A percentile compares a stretch with the other conserved stretches of the same genome.
These are phyloP conservation scores for Pseudophaeomoniella oleicola DNA, from an alignment of 2,329 filamentous ascomycete species.

Conservation along the genomic window DNA sequence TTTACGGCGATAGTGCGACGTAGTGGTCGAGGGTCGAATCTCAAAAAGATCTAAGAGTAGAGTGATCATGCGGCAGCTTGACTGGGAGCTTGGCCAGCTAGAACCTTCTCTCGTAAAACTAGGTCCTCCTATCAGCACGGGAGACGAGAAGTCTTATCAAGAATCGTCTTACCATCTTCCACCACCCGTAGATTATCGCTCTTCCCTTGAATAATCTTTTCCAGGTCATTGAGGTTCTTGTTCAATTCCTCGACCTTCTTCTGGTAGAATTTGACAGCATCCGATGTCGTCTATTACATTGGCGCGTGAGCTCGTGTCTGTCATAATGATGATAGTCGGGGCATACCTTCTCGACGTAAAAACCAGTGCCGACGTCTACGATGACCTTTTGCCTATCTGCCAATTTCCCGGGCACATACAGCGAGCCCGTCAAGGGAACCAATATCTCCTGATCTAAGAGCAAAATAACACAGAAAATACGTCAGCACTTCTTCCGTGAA, in stretches of 20 bases:
- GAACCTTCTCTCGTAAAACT: constrained; percentile 39
- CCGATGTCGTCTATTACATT: constrained; percentile 27
- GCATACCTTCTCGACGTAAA: constrained; percentile 77
- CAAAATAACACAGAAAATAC: too few relatives aligned
- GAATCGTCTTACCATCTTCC: constrained; percentile 58
- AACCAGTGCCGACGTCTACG: constrained; percentile 87
- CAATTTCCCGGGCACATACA: constrained; percentile 80
- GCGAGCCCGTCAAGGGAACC: constrained; percentile 85
- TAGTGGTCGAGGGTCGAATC: too few relatives aligned
- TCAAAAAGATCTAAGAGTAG: too few relatives aligned
- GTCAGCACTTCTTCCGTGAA: too few relatives aligned
- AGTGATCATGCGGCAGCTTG: constrained; percentile 11
- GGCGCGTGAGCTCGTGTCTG: neutral
- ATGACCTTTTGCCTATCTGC: constrained; percentile 62
- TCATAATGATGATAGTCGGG: neutral
- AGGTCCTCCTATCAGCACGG: constrained; percentile 1
- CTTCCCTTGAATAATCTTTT: constrained; percentile 59
- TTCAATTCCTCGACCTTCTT: constrained; percentile 52
- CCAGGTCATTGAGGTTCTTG: constrained; percentile 50
- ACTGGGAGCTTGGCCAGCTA: constrained; percentile 25
- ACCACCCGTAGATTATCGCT: constrained; percentile 71
- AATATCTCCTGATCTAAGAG: constrained; percentile 42
- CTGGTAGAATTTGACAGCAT: constrained; percentile 53
- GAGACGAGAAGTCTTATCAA: neutral
- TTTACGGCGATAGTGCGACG: too few relatives aligned